phyloP scores from a whole-genome alignment of 768 basidiomycete species.

The Tulasnella calospora region DNA sequence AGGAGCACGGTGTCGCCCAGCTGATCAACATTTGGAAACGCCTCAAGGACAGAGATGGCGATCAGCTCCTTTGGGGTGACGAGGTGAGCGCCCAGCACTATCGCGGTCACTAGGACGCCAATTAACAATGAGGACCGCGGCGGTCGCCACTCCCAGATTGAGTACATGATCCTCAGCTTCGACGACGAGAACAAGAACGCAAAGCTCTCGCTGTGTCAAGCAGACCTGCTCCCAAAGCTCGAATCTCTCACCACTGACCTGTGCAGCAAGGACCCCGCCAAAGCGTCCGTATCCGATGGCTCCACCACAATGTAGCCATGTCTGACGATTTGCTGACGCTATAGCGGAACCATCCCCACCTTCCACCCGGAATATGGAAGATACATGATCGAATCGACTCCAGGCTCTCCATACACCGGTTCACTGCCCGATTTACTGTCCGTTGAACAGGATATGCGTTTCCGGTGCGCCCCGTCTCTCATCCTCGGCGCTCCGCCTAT shows the following conservation, averaged over 20 bases:
- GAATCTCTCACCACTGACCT: constrained; percentile 63
- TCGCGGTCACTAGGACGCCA: neutral
- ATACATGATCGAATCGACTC: constrained; percentile 98
- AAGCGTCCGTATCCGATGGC: constrained; percentile 23
- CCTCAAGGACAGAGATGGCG: constrained; percentile 83
- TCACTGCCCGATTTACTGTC: constrained; percentile 77
- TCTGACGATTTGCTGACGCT: neutral
- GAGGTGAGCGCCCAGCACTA: constrained; percentile 57
- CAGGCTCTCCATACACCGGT: constrained; percentile 90
- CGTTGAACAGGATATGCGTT: constrained; percentile 93
- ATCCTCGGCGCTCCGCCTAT: neutral
- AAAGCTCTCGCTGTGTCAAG: constrained; percentile 87
- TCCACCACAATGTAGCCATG: neutral
- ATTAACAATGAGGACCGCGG: neutral
- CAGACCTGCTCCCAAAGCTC: constrained; percentile 83
- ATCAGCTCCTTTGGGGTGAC: constrained; percentile 95
- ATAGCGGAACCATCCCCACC: constrained; percentile 69
- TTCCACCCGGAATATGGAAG: constrained; percentile 98
- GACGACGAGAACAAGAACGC: constrained; percentile 75
- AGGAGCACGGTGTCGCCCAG: constrained; percentile 89
- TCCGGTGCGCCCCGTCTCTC: constrained; percentile 51
- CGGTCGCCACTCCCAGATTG: constrained; percentile 53
- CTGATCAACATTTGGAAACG: constrained; percentile 91
- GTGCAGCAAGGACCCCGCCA: constrained; percentile 51
- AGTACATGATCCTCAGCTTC: constrained; percentile 91